Evolutionary conservation across 768 basidiomycete genomes (phyloP).

Genomic region (Lenzites betulinus): DNA sequence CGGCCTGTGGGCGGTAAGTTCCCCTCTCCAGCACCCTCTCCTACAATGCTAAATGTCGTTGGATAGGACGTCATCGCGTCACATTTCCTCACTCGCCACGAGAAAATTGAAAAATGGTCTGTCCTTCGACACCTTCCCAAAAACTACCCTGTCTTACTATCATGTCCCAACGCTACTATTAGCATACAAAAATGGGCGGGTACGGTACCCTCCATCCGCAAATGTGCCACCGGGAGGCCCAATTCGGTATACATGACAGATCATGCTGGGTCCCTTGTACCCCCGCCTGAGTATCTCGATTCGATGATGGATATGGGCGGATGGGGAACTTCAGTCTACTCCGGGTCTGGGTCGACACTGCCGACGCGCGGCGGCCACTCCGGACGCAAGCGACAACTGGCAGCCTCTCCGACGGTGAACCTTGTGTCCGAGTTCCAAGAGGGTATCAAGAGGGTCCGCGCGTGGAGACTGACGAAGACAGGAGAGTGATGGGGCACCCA

Average conservation of each 20-base stretch:
- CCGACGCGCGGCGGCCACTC: too few species aligned
- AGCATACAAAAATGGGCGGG: conserved; percentile 41
- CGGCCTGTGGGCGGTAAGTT: conserved; percentile 49
- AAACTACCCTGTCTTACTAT: too few species aligned
- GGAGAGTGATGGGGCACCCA: not conserved
- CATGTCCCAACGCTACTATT: not conserved
- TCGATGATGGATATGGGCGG: too few species aligned
- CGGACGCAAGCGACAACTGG: too few species aligned
- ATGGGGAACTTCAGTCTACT: not conserved
- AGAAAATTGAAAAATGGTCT: conserved; percentile 46
- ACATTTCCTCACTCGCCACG: conserved; percentile 46
- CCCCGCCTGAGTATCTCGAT: too few species aligned
- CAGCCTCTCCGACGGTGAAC: conserved; percentile 21
- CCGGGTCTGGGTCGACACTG: too few species aligned
- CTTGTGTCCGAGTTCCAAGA: conserved; percentile 39
- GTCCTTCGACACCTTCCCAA: conserved; percentile 16
- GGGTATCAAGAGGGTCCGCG: conserved; percentile 37
- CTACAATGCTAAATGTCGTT: not conserved
- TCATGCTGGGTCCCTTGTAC: not conserved
- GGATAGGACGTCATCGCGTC: conserved; percentile 50
- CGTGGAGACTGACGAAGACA: conserved; percentile 25
- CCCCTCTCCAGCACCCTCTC: not conserved
- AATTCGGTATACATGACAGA: not conserved
- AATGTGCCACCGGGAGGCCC: conserved; percentile 15
- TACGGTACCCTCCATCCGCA: conserved; percentile 31